Evolutionary conservation across 2,329 filamentous ascomycete genomes (phyloP), one percentile per base, ranked within the genome.

Genomic region (Paracorniculantispora psalliotae): DNA sequence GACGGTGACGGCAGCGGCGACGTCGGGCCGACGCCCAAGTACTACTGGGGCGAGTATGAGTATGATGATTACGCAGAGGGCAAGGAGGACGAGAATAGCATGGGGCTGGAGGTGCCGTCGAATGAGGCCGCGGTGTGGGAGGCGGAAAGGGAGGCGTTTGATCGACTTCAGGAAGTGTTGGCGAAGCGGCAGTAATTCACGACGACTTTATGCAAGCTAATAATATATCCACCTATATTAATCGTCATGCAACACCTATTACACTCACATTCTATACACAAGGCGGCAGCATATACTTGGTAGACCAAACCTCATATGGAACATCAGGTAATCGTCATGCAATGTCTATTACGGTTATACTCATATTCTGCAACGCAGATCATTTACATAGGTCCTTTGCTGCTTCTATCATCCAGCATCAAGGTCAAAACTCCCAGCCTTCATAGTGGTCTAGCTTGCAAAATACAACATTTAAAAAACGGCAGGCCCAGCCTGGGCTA

Each of bases 381-480:
- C 54, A 50, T 57, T 50, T 57, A 50, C 54, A 57, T 50, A 43
- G 9, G 23, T 50, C 39, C 54, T 57, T 50, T 33, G 13, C 54
- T 35, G 30, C 43, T 50, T 57, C 25, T 49, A 49, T 57, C 54
- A 57, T 57, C 56, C 56, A 58, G 46, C 51, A 44, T 50, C 55
- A 58, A 51, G 56, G 56, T 46, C 48, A 58, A 51, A 51, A 58
- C 67, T 65, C 62, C 64, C 63, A 62, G 63, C 61, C 63, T 63
- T 61, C 65, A 62, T 64, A 63, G 49, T 41, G 61, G 63, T 71
- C 69, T 69, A 71, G 67, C 67, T 69, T 67, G 70, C 71, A 71
- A 65, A 66, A 70, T 70, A 71, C 68, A 71, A 63, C 47, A 67
- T 68, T 63, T 63, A 62, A 49, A 41, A 59, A 44, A 23, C 47